These are phyloP conservation scores for Metschnikowia koreensis DNA, from an alignment of 805 yeast species.

Conservation along the genomic window DNA sequence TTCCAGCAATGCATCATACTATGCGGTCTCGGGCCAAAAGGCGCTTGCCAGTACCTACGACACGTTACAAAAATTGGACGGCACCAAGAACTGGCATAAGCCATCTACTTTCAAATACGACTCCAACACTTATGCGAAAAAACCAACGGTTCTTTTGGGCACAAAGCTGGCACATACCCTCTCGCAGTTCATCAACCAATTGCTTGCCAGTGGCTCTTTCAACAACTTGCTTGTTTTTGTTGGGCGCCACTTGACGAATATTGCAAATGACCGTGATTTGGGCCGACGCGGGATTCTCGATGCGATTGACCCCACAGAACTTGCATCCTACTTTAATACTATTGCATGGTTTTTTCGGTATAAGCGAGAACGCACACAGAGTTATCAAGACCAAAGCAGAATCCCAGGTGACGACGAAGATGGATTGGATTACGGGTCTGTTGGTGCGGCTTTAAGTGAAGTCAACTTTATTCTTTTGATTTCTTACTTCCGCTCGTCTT, in stretches of 20 bases:
- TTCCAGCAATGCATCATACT: constrained; percentile 51
- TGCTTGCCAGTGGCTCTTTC: constrained; percentile 71
- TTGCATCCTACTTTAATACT: constrained; percentile 52
- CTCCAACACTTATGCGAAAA: constrained; percentile 35
- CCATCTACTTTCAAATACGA: constrained; percentile 38
- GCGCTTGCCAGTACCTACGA: constrained; percentile 51
- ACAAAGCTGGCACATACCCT: constrained; percentile 31
- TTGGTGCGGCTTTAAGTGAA: constrained; percentile 59
- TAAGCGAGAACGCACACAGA: constrained; percentile 41
- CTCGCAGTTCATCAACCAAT: constrained; percentile 47
- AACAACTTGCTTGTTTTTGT: constrained; percentile 59
- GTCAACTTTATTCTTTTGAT: constrained; percentile 56
- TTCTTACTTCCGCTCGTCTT: constrained; percentile 43
- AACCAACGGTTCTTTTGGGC: constrained; percentile 27
- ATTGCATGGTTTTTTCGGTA: constrained; percentile 75
- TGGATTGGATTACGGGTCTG: constrained; percentile 38
- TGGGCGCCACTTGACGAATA: constrained; percentile 28
- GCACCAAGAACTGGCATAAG: constrained; percentile 63
- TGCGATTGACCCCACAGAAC: constrained; percentile 34
- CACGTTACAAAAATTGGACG: constrained; percentile 64
- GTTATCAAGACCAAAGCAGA: constrained; percentile 1
- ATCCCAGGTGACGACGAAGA: constrained; percentile 26
- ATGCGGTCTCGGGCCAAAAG: constrained; percentile 70
- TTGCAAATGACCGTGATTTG: constrained; percentile 15
- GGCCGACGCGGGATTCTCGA: constrained; percentile 28